phyloP scores from a whole-genome alignment of 345 rosid genomes.

The Dimocarpus longan region DNA sequence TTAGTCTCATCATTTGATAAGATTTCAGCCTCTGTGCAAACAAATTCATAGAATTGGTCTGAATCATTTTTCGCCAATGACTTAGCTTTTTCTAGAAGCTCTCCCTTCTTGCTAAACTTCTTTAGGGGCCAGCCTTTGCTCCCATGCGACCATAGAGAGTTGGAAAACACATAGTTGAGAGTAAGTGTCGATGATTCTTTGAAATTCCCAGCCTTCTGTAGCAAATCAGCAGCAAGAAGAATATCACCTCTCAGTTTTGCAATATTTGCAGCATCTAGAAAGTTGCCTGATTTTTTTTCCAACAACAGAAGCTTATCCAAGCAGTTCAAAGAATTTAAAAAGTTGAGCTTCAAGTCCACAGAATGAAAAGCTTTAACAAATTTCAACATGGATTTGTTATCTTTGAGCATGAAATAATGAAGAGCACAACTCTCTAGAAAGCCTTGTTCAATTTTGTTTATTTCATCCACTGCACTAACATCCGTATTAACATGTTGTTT shows the following conservation, averaged over 20 bases:
- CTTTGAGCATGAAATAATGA: slow-evolving; percentile 29
- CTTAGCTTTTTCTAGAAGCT: slow-evolving; percentile 39
- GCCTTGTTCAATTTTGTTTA: slow-evolving; percentile 32
- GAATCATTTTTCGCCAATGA: slow-evolving; percentile 29
- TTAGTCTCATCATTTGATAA: slow-evolving; percentile 16
- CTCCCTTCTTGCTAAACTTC: slow-evolving; percentile 27
- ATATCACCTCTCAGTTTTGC: slow-evolving; percentile 43
- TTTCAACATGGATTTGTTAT: slow-evolving; percentile 32
- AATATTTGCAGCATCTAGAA: slow-evolving; percentile 34
- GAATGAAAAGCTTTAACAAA: slow-evolving; percentile 33
- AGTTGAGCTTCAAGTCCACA: slow-evolving; percentile 18
- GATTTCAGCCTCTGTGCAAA: slow-evolving; percentile 31
- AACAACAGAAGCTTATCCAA: slow-evolving; percentile 37
- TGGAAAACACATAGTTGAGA: slow-evolving; percentile 35
- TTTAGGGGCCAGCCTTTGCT: slow-evolving; percentile 49
- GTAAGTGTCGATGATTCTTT: slow-evolving; percentile 36
- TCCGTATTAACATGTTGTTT: slow-evolving; percentile 22
- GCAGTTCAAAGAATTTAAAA: slow-evolving; percentile 30
- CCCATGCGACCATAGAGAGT: slow-evolving; percentile 45
- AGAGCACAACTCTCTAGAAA: slow-evolving; percentile 41
- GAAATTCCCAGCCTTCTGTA: slow-evolving; percentile 32
- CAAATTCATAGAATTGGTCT: slow-evolving; percentile 26
- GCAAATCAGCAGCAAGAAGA: slow-evolving; percentile 35
- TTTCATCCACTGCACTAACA: slow-evolving; percentile 11
- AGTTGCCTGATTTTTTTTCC: slow-evolving; percentile 40